Evolutionary conservation across 148 eudicot species (phyloP), one percentile per base, ranked within the genome.

Genomic region (Fagopyrum tataricum): DNA sequence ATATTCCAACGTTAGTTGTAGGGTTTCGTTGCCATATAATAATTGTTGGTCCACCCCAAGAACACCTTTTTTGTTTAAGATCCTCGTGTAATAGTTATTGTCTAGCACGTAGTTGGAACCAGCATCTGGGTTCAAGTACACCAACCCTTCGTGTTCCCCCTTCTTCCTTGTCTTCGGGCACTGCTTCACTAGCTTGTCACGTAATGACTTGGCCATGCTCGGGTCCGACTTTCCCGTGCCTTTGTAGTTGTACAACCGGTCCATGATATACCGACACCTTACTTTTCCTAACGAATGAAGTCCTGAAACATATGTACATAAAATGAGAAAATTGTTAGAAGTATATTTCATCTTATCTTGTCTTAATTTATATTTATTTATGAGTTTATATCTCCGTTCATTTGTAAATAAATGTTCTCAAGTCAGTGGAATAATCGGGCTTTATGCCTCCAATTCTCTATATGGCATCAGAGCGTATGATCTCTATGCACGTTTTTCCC

Each of bases 281-380:
- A 88, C 78, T 72, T 70, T 79, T 7, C 96, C 98, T 82, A 83
- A 75, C 56, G 91, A 73, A 76, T 92, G 96, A 70, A 90, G 86
- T 74, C 95, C 91, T 89, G 75, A 47, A 11, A 14, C 51, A 7
- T 7, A 14, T 14, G 10, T 8, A 7, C 11, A 11, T 47, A 47
- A 5, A 6, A 0, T 31, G 37, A 31, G 37, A 31, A 31, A 31
- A 31, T 31, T 1, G 37, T n/a, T n/a, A n/a, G n/a, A n/a, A n/a
- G n/a, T n/a, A n/a, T n/a, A n/a, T n/a, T n/a, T n/a, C n/a, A 31
- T 31, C 2, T 31, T 2, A 31, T 31, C 1, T 31, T 31, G 2
- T 31, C 37, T 31, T 31, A 31, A 31, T 31, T 31, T 31, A 31
- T 31, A 31, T 31, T 31, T 31, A 31, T 31, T 31, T 31, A 31